Conservation (phyloP, 1,284 basidiomycete genomes). For the Rhodotorula sp. region DNA sequence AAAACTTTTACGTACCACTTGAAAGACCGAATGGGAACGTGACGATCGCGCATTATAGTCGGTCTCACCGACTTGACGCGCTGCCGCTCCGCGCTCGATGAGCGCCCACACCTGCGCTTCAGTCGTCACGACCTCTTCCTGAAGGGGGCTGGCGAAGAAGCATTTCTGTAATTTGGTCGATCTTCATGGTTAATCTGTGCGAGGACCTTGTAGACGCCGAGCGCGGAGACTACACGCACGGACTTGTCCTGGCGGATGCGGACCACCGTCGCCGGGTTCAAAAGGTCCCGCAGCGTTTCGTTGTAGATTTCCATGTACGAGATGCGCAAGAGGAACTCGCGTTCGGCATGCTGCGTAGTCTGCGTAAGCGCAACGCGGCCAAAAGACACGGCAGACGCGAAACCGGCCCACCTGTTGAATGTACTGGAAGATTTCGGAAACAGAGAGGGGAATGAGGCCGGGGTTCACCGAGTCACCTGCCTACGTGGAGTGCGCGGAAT, state of each 20-base stretch:
- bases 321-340: slow-evolving; percentile 90
- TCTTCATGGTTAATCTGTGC: not conserved
- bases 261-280: slow-evolving; percentile 60
- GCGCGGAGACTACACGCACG: not conserved
- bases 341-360: slow-evolving; percentile 53
- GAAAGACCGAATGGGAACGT: slow-evolving; percentile 87
- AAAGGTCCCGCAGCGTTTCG: slow-evolving; percentile 82
- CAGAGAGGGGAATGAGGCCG: slow-evolving; percentile 89
- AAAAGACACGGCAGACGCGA: too few relatives aligned
- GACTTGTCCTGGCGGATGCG: slow-evolving; percentile 43
- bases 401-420: slow-evolving; percentile 47
- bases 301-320: slow-evolving; percentile 98
- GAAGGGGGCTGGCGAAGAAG: slow-evolving; percentile 63
- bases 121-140: slow-evolving; percentile 88
- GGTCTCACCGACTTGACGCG: slow-evolving; percentile 85
- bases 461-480: slow-evolving; percentile 77
- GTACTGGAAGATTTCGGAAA: slow-evolving; percentile 57
- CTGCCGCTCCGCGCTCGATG: slow-evolving; percentile 77
- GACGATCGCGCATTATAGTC: slow-evolving; percentile 97
- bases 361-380: too few relatives aligned
- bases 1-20: slow-evolving; percentile 59
- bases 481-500: slow-evolving; percentile 38
- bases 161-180: slow-evolving; percentile 41
- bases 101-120: slow-evolving; percentile 81
- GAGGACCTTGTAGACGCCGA: not conserved